A percentile compares a stretch with the other conserved stretches of the same genome.
These are phyloP conservation scores for Boechera divaricarpa DNA, from an alignment of 345 rosid species.

Conservation along the genomic window DNA sequence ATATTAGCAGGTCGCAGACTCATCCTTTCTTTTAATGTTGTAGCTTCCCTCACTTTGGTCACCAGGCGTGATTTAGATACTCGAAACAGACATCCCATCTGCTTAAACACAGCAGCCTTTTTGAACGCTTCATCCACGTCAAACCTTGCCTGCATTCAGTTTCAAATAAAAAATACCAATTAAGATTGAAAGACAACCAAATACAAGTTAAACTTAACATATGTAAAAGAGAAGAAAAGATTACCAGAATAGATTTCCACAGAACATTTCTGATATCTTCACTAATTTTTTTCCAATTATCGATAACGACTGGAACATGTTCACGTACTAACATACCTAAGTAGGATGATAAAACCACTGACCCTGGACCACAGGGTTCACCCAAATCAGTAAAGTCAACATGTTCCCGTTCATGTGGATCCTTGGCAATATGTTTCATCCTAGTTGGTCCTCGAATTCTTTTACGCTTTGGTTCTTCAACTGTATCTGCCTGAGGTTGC, in stretches of 20 bases:
- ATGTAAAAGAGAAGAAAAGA: too few relatives aligned
- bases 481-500: too few relatives aligned
- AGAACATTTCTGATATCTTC: neutral
- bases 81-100: neutral
- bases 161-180: too few relatives aligned
- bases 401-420: neutral
- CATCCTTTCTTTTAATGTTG: neutral
- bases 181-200: too few relatives aligned
- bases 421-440: neutral
- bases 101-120: neutral
- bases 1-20: neutral
- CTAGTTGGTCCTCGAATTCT: neutral
- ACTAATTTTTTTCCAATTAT: neutral
- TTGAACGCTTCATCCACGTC: neutral
- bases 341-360: neutral
- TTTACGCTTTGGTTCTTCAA: neutral
- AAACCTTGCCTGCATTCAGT: neutral
- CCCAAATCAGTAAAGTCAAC: neutral
- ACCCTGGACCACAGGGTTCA: neutral
- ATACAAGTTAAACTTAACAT: too few relatives aligned
- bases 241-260: neutral
- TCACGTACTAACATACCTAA: neutral
- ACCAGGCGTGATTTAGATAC: neutral
- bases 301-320: neutral
- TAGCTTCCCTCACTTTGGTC: neutral